Evolutionary conservation across 2,329 filamentous ascomycete species (phyloP).

Genomic region (Xylariaceae sp.): DNA sequence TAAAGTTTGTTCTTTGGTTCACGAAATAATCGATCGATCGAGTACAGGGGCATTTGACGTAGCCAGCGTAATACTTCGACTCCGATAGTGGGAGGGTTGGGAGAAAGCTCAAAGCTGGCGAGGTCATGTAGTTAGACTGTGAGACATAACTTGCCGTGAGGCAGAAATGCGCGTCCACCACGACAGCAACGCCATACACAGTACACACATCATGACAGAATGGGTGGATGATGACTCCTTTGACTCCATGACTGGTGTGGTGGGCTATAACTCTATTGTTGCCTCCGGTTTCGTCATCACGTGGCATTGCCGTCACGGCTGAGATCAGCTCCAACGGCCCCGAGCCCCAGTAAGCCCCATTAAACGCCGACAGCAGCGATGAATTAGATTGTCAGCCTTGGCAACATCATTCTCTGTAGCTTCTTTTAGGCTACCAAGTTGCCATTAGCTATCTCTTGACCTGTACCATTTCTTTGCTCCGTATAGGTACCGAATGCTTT

Average conservation of each 20-base stretch:
- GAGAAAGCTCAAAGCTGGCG: conserved; percentile 13
- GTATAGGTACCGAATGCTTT: no score
- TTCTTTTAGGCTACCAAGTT: no score
- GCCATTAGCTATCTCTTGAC: no score
- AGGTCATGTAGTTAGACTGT: conserved; percentile 3
- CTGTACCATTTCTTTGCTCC: no score
- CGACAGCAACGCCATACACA: background rate
- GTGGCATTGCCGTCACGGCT: conserved; percentile 30
- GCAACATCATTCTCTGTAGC: no score
- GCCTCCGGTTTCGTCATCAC: conserved; percentile 36
- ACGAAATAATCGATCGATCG: background rate
- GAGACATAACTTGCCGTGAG: background rate
- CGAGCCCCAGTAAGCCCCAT: background rate
- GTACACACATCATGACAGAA: background rate
- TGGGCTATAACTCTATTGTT: conserved; percentile 12
- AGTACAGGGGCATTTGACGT: background rate
- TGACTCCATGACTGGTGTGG: background rate
- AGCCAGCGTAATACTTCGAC: conserved; percentile 7
- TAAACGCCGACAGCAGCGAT: background rate
- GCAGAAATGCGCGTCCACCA: background rate
- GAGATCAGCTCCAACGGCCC: conserved; percentile 23
- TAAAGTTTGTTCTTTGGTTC: background rate
- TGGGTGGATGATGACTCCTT: background rate
- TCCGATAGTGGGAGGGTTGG: no score
- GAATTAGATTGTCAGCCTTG: no score